phyloP scores from a whole-genome alignment of 2,329 filamentous ascomycete species.

The Xylariaceae sp. region DNA sequence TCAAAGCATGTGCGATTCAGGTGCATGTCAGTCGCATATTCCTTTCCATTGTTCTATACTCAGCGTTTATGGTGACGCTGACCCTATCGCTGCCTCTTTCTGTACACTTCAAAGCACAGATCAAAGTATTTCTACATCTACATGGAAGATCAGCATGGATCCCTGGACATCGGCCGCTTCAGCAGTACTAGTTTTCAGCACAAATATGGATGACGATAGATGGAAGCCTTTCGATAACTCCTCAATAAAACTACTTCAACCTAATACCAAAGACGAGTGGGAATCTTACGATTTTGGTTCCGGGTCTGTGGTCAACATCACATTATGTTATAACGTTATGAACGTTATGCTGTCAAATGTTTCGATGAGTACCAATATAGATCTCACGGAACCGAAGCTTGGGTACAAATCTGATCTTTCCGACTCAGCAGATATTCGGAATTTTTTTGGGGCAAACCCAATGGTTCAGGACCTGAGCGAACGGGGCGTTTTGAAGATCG shows the following conservation, averaged over 20 bases:
- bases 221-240: neutral
- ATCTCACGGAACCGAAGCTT: neutral
- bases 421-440: neutral
- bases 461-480: neutral
- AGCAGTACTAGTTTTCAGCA: no score
- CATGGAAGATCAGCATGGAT: no score
- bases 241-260: neutral
- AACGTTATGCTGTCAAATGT: conserved; percentile 14
- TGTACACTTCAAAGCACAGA: neutral
- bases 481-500: neutral
- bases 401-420: neutral
- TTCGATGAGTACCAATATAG: neutral
- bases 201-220: neutral
- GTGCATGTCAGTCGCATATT: neutral
- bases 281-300: neutral
- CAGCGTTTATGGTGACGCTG: neutral
- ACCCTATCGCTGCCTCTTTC: neutral
- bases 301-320: neutral
- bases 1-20: neutral
- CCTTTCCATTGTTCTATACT: neutral
- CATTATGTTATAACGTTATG: neutral
- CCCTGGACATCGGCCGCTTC: no score
- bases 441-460: neutral
- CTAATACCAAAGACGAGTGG: conserved; percentile 1
- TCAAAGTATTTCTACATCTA: no score